phyloP scores from a whole-genome alignment of 495 filamentous ascomycete genomes.

The Glutinoglossum americanum region DNA sequence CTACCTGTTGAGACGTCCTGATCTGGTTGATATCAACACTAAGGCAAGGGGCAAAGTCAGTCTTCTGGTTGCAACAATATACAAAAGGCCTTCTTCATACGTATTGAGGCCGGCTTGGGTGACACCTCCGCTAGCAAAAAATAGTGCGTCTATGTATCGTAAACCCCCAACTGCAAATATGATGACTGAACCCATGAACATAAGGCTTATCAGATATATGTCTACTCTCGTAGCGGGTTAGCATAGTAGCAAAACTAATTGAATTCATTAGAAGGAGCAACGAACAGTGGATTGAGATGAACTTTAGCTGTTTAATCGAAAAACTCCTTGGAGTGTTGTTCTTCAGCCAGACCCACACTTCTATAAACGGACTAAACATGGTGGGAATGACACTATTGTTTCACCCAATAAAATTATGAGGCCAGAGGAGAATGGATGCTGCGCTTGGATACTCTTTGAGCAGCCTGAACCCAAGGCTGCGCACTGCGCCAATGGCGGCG shows the following conservation, averaged over 20 bases:
- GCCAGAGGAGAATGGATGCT: no score
- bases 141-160: conserved; percentile 71
- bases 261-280: conserved; percentile 1
- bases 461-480: not conserved
- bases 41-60: conserved; percentile 3
- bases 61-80: not conserved
- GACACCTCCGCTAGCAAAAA: conserved; percentile 56
- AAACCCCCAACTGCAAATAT: conserved; percentile 42
- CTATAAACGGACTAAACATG: not conserved
- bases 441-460: no score
- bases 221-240: conserved; percentile 25
- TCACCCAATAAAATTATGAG: not conserved
- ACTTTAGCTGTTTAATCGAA: conserved; percentile 34
- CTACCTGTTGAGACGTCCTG: conserved; percentile 50
- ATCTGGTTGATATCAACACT: conserved; percentile 53
- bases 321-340: not conserved
- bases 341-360: not conserved
- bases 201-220: conserved; percentile 50
- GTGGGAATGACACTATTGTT: not conserved
- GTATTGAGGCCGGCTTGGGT: conserved; percentile 90
- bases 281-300: conserved; percentile 67
- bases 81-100: conserved; percentile 13
- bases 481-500: not conserved
- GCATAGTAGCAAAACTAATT: not conserved
- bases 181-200: conserved; percentile 51